Percentiles rank a stretch among this genome's conserved stretches.
Evolutionary conservation across 2,329 filamentous ascomycete species (phyloP).

Genomic region (Didymosphaeria variabile): DNA sequence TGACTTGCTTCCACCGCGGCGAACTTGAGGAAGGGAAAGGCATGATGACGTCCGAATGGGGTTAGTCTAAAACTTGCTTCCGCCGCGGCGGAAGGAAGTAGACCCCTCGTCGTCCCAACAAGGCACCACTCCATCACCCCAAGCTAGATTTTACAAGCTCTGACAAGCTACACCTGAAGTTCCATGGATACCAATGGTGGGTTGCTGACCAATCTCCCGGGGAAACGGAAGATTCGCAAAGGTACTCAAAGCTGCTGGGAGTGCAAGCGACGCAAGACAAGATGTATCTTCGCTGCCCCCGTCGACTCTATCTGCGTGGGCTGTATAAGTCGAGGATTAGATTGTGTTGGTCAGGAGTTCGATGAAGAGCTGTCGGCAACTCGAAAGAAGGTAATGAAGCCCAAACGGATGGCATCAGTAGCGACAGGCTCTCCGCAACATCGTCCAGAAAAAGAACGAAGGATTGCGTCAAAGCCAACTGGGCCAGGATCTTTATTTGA

Average conservation of each 20-base stretch:
- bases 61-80: not conserved
- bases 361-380: constrained; percentile 21
- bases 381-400: not conserved
- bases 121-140: not conserved
- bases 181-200: not conserved
- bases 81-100: constrained; percentile 6
- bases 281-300: constrained; percentile 28
- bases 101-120: not conserved
- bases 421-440: not conserved
- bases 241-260: constrained; percentile 52
- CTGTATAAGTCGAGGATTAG: constrained; percentile 21
- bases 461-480: too few species aligned
- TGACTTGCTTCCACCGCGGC: constrained; percentile 4
- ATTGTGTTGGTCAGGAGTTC: constrained; percentile 27
- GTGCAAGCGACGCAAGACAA: constrained; percentile 43
- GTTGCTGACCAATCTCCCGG: not conserved
- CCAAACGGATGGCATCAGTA: not conserved
- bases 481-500: not conserved
- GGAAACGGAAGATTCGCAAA: constrained; percentile 45
- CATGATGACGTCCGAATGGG: not conserved
- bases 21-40: not conserved
- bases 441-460: not conserved
- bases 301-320: constrained; percentile 13
- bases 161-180: too few species aligned
- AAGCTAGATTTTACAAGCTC: too few species aligned